Evolutionary conservation across 106 monocot genomes (phyloP).

Genomic region (Dendrobium catenatum): DNA sequence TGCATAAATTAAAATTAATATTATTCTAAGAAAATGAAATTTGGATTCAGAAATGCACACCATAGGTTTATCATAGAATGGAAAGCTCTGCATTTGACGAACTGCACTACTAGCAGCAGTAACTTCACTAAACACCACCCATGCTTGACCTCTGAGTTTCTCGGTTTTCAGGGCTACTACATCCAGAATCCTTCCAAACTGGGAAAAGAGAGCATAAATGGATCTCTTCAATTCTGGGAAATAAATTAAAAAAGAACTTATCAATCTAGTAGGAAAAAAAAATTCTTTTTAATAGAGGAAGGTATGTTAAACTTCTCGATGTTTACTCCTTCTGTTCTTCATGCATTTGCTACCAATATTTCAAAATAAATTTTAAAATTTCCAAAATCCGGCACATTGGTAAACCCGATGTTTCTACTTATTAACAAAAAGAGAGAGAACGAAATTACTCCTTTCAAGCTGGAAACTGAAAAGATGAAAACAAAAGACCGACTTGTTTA

Average conservation of each 20-base stretch:
- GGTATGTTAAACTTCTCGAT: neutral
- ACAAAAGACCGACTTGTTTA: neutral
- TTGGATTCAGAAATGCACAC: conserved; percentile 19
- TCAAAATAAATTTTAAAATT: neutral
- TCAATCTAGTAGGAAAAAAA: neutral
- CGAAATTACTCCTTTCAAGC: neutral
- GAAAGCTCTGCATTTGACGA: conserved; percentile 90
- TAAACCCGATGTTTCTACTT: neutral
- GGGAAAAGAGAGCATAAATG: conserved; percentile 88
- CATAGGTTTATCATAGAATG: conserved; percentile 93
- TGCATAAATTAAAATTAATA: neutral
- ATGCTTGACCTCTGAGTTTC: conserved; percentile 88
- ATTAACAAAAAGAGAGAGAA: too few species aligned
- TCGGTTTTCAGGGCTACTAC: conserved; percentile 76
- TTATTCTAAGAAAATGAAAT: neutral
- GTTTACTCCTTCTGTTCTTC: neutral
- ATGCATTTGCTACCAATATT: neutral
- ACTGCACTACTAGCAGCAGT: conserved; percentile 89
- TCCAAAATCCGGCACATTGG: neutral
- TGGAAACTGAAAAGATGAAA: neutral
- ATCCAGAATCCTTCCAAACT: conserved; percentile 92
- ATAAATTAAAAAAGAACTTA: neutral
- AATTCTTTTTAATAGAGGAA: neutral
- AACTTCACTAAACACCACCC: conserved; percentile 89
- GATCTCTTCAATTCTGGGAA: conserved; percentile 81